Evolutionary conservation across 192 early-diverging fungal genomes (phyloP).

Genomic region (Podila clonocystis): DNA sequence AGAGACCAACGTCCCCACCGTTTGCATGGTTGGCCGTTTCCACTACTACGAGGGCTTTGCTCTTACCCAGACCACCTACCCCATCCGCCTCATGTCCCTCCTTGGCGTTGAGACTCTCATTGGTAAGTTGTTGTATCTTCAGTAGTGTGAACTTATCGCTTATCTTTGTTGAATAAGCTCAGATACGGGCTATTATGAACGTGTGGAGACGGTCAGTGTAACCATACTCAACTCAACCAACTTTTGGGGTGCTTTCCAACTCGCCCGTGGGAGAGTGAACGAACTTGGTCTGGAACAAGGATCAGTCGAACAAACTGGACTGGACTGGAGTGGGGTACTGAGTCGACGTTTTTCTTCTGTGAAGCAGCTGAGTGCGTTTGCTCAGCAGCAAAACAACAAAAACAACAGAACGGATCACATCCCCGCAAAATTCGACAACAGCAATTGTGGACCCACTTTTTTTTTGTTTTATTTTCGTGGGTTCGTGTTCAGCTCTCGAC

Average conservation of each 20-base stretch:
- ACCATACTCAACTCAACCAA: not conserved
- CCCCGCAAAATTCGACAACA: constrained; percentile 4
- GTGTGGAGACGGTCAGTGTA: not conserved
- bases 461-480: constrained; percentile 4
- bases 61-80: constrained; percentile 81
- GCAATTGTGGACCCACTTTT: constrained; percentile 6
- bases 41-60: constrained; percentile 93
- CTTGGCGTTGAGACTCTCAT: constrained; percentile 82
- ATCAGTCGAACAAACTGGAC: too few species aligned
- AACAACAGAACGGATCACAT: not conserved
- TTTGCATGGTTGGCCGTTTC: constrained; percentile 91
- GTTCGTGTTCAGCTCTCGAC: not conserved
- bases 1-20: constrained; percentile 65
- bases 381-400: not conserved
- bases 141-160: not conserved
- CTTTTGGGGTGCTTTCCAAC: not conserved
- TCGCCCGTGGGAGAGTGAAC: not conserved
- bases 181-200: not conserved
- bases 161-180: not conserved
- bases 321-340: too few species aligned
- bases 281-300: too few species aligned
- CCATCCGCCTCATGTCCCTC: constrained; percentile 86
- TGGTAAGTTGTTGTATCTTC: constrained; percentile 37
- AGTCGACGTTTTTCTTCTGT: too few species aligned
- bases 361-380: too few species aligned